Evolutionary conservation across 768 basidiomycete species (phyloP), one percentile per base, ranked within the genome.

Genomic region (Phaeolepiota aurea): DNA sequence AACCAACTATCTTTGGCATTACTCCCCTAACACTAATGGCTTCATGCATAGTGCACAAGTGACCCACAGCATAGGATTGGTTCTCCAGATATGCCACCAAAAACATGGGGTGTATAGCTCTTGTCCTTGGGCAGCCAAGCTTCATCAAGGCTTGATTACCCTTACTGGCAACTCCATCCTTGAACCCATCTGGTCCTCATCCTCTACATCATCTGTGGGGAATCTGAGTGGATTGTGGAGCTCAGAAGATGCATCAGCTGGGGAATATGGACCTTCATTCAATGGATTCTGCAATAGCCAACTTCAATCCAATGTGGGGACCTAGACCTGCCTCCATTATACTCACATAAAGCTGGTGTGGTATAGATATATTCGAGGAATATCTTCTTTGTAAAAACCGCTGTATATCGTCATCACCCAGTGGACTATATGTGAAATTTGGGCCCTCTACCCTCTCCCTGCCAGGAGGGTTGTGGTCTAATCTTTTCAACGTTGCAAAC

Each of bases 221-320:
- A n/a, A n/a, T 28, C 25, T 28, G 7, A 28, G 25, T 7, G 7
- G 25, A 13, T 16, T 28, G 19, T 37, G 40, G 10, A 47, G 13
- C 9, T 40, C 42, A 13, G 46, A 47, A 9, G 46, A 47, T 16
- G 20, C 42, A 13, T 32, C 20, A 7, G 46, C 46, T 19, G 46
- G 46, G 33, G 46, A 47, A 28, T 41, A 41, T 14, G 33, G 32
- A 5, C 35, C 25, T 7, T 28, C 35, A 4, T 43, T 11, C 12
- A 20, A 38, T 11, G 37, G 37, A 38, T 38, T 20, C 37, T 38
- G 20, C 12, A 19, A 23, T 38, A 19, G 37, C 3, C 13, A 18
- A 12, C 10, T 20, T 2, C 13, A 20, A 23, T 22, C 7, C 37
- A 4, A 22, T 19, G 10, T 3, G 12, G 18, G 7, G 25, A n/a